Conservation (phyloP, 192 early-diverging fungal genomes). For the Mortierella hygrophila region DNA sequence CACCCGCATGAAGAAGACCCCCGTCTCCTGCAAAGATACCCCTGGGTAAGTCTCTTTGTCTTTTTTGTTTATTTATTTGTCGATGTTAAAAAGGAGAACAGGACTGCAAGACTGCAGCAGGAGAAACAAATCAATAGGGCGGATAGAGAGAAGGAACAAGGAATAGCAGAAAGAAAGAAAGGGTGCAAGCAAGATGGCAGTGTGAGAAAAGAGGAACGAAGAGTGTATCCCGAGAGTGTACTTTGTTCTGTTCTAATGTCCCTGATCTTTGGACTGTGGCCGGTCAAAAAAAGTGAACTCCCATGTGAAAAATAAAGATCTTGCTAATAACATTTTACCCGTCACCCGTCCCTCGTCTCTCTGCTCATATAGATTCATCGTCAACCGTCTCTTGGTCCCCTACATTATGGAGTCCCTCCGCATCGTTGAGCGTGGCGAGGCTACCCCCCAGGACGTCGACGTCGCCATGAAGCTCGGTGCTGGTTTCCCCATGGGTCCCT, state of each 20-base stretch:
- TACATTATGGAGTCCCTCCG: conserved; percentile 98
- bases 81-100: not conserved
- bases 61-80: too few relatives aligned
- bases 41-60: conserved; percentile 73
- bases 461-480: conserved; percentile 98
- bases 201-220: not conserved
- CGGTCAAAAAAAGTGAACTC: not conserved
- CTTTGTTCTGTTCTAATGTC: not conserved
- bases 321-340: conserved; percentile 12
- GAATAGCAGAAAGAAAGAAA: not conserved
- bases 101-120: not conserved
- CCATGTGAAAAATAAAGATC: conserved; percentile 31
- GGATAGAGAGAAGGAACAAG: not conserved
- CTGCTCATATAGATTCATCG: conserved; percentile 76
- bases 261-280: not conserved
- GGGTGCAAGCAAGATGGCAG: not conserved
- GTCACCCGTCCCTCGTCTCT: not conserved
- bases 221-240: not conserved
- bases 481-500: conserved; percentile 97
- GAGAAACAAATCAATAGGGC: not conserved
- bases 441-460: conserved; percentile 88
- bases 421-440: conserved; percentile 91
- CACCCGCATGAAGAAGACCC: conserved; percentile 85
- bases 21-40: conserved; percentile 96
- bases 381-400: conserved; percentile 95